A percentile compares a stretch with the other conserved stretches of the same genome.
phyloP scores from a whole-genome alignment of 345 rosid genomes.

The Corymbia maculata region DNA sequence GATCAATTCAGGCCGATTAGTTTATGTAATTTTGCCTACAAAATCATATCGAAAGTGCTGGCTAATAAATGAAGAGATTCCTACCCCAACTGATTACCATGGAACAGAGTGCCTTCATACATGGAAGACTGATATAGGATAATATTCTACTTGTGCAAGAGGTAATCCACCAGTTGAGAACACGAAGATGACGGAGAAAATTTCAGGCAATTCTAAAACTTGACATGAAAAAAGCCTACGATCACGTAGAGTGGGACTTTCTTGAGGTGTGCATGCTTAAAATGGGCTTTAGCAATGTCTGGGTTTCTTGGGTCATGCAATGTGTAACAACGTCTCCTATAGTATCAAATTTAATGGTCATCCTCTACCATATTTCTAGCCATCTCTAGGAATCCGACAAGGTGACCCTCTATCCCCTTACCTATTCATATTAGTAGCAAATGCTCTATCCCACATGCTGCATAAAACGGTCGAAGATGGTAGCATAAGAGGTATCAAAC shows the following conservation, averaged over 20 bases:
- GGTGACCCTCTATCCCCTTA: not conserved
- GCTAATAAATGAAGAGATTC: not conserved
- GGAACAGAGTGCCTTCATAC: rapidly evolving
- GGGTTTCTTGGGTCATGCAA: not conserved
- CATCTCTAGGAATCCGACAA: rapidly evolving
- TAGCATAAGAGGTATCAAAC: no score
- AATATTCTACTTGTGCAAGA: not conserved
- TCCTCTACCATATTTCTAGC: no score
- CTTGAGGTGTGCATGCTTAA: not conserved
- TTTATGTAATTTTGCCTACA: not conserved
- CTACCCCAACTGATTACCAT: not conserved
- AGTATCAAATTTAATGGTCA: not conserved
- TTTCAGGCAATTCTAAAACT: not conserved
- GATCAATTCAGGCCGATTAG: not conserved
- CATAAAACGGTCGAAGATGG: rapidly evolving
- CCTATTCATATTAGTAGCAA: not conserved
- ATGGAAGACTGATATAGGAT: not conserved
- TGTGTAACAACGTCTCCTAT: not conserved
- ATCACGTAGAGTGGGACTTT: not conserved
- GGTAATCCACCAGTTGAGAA: not conserved
- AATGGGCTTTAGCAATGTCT: not conserved
- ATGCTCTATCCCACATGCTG: no score
- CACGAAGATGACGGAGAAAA: rapidly evolving
- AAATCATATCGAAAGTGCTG: not conserved
- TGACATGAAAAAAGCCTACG: not conserved